phyloP scores from a whole-genome alignment of 352 stramenopile species.

The Phytophthora constricta region DNA sequence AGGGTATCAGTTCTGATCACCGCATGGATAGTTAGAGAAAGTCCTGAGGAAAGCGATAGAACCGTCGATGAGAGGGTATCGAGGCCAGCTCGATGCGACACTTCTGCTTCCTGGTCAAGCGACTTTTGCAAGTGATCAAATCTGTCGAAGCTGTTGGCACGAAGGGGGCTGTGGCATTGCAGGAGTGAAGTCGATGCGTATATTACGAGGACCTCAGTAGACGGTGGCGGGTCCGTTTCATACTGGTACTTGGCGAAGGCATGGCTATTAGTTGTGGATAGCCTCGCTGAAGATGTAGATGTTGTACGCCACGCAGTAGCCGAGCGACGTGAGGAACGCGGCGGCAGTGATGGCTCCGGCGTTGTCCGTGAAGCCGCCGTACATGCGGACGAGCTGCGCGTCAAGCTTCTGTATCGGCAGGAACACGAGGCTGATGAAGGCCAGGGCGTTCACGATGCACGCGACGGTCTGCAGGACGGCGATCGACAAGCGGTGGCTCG shows the following conservation, averaged over 20 bases:
- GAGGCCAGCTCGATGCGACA: too few relatives aligned
- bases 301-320: slow-evolving; percentile 60
- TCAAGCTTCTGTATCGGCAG: slow-evolving; percentile 67
- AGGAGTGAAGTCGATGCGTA: too few relatives aligned
- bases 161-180: too few relatives aligned
- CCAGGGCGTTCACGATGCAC: slow-evolving; percentile 49
- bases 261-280: slow-evolving; percentile 23
- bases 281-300: slow-evolving; percentile 46
- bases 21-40: too few relatives aligned
- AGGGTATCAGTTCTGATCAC: not conserved
- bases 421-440: slow-evolving; percentile 38
- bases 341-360: slow-evolving; percentile 41
- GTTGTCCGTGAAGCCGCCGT: slow-evolving; percentile 63
- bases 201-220: not conserved
- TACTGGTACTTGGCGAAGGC: not conserved
- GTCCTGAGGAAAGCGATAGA: too few relatives aligned
- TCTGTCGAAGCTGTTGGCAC: not conserved
- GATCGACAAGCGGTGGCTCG: slow-evolving; percentile 37
- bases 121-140: not conserved
- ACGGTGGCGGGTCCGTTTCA: not conserved
- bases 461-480: slow-evolving; percentile 38
- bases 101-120: too few relatives aligned
- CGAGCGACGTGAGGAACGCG: slow-evolving; percentile 48
- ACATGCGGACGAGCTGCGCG: slow-evolving; percentile 69
- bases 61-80: too few relatives aligned